phyloP scores from a whole-genome alignment of 1,284 basidiomycete species.

The Ustilago bromivora region DNA sequence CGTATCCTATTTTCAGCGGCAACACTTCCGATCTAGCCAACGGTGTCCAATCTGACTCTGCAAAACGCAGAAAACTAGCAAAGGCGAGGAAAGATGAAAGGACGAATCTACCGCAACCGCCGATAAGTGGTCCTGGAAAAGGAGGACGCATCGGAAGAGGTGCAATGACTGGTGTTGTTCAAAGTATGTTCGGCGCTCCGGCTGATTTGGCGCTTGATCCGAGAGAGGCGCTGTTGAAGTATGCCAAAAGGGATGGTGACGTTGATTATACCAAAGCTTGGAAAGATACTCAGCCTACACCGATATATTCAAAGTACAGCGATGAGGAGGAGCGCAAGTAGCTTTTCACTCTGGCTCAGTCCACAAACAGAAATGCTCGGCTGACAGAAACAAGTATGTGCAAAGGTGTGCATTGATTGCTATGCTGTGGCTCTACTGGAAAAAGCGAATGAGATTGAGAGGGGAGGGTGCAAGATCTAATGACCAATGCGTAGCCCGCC shows the following conservation, averaged over 20 bases:
- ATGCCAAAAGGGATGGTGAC: constrained; percentile 77
- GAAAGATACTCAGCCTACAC: constrained; percentile 69
- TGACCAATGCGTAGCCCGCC: constrained; percentile 14
- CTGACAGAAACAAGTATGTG: background rate
- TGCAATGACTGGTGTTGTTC: constrained; percentile 93
- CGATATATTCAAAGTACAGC: constrained; percentile 43
- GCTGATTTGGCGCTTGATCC: constrained; percentile 75
- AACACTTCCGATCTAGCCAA: background rate
- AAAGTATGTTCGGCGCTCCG: constrained; percentile 78
- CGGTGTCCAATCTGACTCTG: constrained; percentile 64
- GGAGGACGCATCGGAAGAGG: constrained; percentile 94
- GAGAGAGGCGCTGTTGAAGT: constrained; percentile 92
- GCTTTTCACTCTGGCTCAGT: too few relatives aligned
- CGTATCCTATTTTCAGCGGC: constrained; percentile 10
- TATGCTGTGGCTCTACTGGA: too few relatives aligned
- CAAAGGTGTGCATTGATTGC: background rate
- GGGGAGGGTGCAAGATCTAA: background rate
- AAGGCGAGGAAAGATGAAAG: constrained; percentile 80
- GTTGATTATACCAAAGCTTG: constrained; percentile 79
- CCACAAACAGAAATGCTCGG: too few relatives aligned
- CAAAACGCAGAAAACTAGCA: constrained; percentile 84
- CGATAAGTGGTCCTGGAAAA: constrained; percentile 87
- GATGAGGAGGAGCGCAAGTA: constrained; percentile 24
- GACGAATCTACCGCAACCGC: constrained; percentile 75
- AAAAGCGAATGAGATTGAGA: background rate